Conservation (phyloP, 176 grass and related monocot species). For the Rhynchospora breviuscula region DNA sequence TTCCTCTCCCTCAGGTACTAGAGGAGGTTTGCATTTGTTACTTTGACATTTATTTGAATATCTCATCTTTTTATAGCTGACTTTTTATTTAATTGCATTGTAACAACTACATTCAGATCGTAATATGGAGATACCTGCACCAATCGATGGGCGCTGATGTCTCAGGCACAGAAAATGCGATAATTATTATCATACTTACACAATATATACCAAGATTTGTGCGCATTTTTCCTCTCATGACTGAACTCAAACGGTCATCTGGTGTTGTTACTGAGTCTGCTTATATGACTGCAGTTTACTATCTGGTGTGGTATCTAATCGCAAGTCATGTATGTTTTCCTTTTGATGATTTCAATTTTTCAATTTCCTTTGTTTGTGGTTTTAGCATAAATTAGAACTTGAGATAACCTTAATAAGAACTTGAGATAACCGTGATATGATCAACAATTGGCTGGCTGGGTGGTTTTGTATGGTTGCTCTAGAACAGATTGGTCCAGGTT, state of each 20-base stretch:
- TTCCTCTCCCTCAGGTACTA: conserved; percentile 73
- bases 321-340: conserved; percentile 63
- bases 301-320: conserved; percentile 75
- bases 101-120: conserved; percentile 22
- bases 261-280: conserved; percentile 72
- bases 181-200: conserved; percentile 46
- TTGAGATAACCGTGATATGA: not conserved
- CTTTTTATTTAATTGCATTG: not conserved
- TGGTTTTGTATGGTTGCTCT: not conserved
- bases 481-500: not conserved
- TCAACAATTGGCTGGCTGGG: not conserved
- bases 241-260: conserved; percentile 62
- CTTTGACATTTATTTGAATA: not conserved
- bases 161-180: conserved; percentile 44
- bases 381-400: not conserved
- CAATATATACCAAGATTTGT: conserved; percentile 67
- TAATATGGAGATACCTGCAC: conserved; percentile 49
- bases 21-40: not conserved
- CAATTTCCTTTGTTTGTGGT: not conserved
- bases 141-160: conserved; percentile 36
- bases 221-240: conserved; percentile 52
- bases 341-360: not conserved
- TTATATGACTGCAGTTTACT: conserved; percentile 66
- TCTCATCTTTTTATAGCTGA: not conserved
- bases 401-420: not conserved